phyloP scores from a whole-genome alignment of 2,329 filamentous ascomycete genomes.

The Colletotrichum tanaceti region DNA sequence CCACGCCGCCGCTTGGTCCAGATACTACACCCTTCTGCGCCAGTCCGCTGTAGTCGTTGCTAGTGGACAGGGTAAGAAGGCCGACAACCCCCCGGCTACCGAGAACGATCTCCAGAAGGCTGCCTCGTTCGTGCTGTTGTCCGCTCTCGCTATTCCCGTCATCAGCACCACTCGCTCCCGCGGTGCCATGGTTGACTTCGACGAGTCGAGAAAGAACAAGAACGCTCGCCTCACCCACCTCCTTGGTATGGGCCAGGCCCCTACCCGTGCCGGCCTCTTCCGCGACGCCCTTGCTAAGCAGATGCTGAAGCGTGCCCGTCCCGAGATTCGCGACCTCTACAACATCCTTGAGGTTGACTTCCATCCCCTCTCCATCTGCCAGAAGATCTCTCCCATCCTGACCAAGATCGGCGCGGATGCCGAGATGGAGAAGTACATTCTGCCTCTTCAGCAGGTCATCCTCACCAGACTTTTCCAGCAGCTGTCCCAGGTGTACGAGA shows the following conservation, averaged over 20 bases:
- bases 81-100: conserved; percentile 89
- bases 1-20: conserved; percentile 96
- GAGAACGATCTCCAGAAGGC: conserved; percentile 94
- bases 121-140: conserved; percentile 94
- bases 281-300: conserved; percentile 96
- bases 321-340: conserved; percentile 97
- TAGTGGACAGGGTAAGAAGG: conserved; percentile 87
- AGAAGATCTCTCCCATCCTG: conserved; percentile 97
- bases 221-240: conserved; percentile 97
- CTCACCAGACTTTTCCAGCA: conserved; percentile 98
- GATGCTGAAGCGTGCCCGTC: conserved; percentile 88
- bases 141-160: conserved; percentile 96
- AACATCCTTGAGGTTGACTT: conserved; percentile 99
- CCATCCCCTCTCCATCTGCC: conserved; percentile 97
- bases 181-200: conserved; percentile 94
- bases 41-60: conserved; percentile 87
- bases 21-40: conserved; percentile 96
- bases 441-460: conserved; percentile 97
- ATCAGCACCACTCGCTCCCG: conserved; percentile 98
- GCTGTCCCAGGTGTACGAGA: conserved; percentile 98
- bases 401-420: conserved; percentile 91
- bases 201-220: conserved; percentile 98
- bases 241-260: conserved; percentile 89
- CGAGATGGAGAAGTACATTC: conserved; percentile 97
- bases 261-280: conserved; percentile 91